phyloP scores from a whole-genome alignment of 768 basidiomycete genomes.

The Agrocybe chaxingu region DNA sequence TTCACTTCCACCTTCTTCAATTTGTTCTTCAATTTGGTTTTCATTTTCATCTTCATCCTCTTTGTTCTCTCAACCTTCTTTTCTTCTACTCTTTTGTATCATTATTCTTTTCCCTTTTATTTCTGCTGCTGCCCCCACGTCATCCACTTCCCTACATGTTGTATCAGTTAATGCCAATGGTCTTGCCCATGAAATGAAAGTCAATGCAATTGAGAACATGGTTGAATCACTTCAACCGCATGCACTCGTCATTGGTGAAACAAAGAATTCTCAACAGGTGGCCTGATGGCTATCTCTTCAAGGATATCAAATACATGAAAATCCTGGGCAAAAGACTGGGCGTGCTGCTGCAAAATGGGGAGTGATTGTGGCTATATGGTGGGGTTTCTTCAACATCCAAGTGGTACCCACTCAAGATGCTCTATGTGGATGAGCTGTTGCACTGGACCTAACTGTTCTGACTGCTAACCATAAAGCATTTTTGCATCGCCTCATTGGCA shows the following conservation, averaged over 20 bases:
- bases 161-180: constrained; percentile 3
- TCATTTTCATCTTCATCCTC: background rate
- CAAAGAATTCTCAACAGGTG: constrained; percentile 9
- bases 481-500: constrained; percentile 19
- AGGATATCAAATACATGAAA: constrained; percentile 11
- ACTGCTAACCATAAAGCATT: constrained; percentile 12
- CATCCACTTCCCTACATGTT: background rate
- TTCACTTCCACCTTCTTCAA: background rate
- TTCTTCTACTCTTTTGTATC: background rate
- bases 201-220: constrained; percentile 4
- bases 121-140: background rate
- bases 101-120: background rate
- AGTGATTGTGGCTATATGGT: constrained; percentile 11
- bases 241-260: constrained; percentile 14
- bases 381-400: constrained; percentile 6
- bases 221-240: constrained; percentile 6
- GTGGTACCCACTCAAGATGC: constrained; percentile 1
- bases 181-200: constrained; percentile 9
- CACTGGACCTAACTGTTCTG: constrained; percentile 16
- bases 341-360: constrained; percentile 13
- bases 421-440: constrained; percentile 17
- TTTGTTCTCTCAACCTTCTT: background rate
- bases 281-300: background rate
- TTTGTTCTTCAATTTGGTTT: background rate
- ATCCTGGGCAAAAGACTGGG: constrained; percentile 5